These are phyloP conservation scores for Boletus rubropictus DNA, from an alignment of 768 basidiomycete species.

Conservation along the genomic window DNA sequence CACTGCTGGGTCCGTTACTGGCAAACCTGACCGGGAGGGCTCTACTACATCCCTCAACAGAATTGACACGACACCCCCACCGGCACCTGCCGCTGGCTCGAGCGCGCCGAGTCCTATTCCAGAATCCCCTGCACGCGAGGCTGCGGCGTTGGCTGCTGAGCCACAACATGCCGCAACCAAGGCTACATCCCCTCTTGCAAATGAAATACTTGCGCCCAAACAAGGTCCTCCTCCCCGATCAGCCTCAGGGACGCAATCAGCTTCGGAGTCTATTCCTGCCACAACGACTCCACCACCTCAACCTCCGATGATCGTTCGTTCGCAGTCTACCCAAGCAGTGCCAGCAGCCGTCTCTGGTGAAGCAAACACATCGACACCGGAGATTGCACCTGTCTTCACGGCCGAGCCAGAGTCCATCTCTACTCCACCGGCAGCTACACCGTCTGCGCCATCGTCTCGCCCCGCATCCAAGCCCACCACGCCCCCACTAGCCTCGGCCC, in stretches of 20 bases:
- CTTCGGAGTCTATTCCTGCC: conserved; percentile 13
- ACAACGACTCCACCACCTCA: conserved; percentile 11
- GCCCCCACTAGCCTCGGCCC: conserved; percentile 15
- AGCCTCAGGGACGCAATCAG: conserved; percentile 17
- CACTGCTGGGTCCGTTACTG: conserved; percentile 23
- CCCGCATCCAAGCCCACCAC: conserved; percentile 16
- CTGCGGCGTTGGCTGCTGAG: conserved; percentile 36
- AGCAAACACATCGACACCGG: conserved; percentile 26
- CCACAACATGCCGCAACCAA: conserved; percentile 19
- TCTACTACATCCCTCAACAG: conserved; percentile 28
- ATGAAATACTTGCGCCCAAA: conserved; percentile 19
- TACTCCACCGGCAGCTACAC: conserved; percentile 1
- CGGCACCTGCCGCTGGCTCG: conserved; percentile 14
- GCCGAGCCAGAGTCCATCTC: conserved; percentile 41
- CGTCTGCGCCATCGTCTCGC: conserved; percentile 12
- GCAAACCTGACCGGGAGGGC: conserved; percentile 27
- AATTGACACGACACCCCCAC: conserved; percentile 32
- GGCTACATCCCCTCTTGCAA: conserved; percentile 42
- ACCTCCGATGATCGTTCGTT: conserved; percentile 1
- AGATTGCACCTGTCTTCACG: conserved; percentile 44
- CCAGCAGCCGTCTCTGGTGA: conserved; percentile 8
- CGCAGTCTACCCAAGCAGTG: neutral
- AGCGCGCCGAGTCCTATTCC: conserved; percentile 57
- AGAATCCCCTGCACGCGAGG: conserved; percentile 62
- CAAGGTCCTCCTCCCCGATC: conserved; percentile 16